Percentiles rank a stretch among this genome's conserved stretches.
These are phyloP conservation scores for Naganishia antarctica DNA, from an alignment of 768 basidiomycete species.

Conservation along the genomic window DNA sequence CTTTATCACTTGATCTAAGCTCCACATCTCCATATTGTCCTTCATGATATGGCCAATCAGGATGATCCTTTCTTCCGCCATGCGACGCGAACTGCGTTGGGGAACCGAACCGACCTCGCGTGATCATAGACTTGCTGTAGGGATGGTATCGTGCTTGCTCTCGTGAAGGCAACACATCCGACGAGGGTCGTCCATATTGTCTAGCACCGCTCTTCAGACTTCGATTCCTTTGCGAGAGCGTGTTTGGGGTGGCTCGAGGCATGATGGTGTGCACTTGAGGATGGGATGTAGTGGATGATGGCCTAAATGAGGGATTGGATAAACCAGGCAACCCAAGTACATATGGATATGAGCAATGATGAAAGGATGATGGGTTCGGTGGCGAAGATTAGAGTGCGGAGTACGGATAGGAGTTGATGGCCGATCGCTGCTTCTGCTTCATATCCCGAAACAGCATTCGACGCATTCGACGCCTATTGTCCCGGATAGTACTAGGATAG, in stretches of 20 bases:
- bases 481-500: no score
- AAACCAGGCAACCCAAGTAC: no score
- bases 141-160: conserved; percentile 4
- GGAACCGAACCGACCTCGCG: not conserved
- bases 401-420: no score
- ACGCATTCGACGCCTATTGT: no score
- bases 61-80: not conserved
- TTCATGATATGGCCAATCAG: not conserved
- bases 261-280: no score
- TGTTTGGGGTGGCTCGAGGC: not conserved
- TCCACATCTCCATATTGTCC: not conserved
- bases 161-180: not conserved
- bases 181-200: not conserved
- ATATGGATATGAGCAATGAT: no score
- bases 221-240: not conserved
- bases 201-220: not conserved
- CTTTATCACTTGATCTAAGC: not conserved
- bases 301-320: no score
- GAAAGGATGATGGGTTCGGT: no score
- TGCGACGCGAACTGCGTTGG: not conserved
- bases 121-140: not conserved
- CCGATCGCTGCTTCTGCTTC: no score
- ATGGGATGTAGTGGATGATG: not conserved
- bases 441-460: no score
- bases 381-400: no score